Evolutionary conservation across 768 basidiomycete genomes (phyloP).

Genomic region (Gelatoporia subvermispora): DNA sequence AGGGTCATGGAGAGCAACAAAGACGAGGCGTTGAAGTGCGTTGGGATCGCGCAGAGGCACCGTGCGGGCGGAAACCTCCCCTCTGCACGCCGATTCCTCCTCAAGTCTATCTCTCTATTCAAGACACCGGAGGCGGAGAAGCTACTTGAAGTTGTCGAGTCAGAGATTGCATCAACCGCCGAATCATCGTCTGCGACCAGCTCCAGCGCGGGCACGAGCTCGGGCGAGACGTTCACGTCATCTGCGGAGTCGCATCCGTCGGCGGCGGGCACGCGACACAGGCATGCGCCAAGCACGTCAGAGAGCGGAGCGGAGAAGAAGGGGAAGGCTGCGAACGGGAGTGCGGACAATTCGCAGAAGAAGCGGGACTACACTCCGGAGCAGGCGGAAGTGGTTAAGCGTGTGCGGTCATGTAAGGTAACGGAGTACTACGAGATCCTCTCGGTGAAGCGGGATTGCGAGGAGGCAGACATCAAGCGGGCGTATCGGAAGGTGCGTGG

Average conservation of each 20-base stretch:
- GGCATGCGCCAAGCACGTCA: constrained; percentile 34
- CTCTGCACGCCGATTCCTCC: constrained; percentile 83
- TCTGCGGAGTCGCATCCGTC: constrained; percentile 69
- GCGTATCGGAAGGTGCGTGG: constrained; percentile 86
- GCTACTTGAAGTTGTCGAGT: constrained; percentile 63
- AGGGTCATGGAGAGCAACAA: constrained; percentile 76
- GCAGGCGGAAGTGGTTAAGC: constrained; percentile 76
- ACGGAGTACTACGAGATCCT: constrained; percentile 95
- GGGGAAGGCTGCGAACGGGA: constrained; percentile 56
- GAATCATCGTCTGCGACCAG: constrained; percentile 38
- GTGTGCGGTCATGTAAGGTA: constrained; percentile 79
- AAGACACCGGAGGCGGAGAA: constrained; percentile 69
- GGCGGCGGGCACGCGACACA: constrained; percentile 64
- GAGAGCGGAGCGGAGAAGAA: constrained; percentile 23
- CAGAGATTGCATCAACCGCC: constrained; percentile 36
- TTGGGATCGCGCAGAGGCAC: constrained; percentile 74
- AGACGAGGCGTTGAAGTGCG: constrained; percentile 82
- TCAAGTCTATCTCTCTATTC: constrained; percentile 82
- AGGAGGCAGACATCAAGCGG: constrained; percentile 84
- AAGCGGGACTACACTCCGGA: constrained; percentile 87
- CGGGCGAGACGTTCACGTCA: constrained; percentile 40
- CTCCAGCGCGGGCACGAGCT: constrained; percentile 27
- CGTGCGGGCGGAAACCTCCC: constrained; percentile 64
- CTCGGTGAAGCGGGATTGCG: constrained; percentile 70
- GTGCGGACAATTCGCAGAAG: constrained; percentile 28